A percentile compares a stretch with the other conserved stretches of the same genome.
phyloP scores from a whole-genome alignment of 1,284 basidiomycete genomes.

The Cutaneotrichosporon dermatis region DNA sequence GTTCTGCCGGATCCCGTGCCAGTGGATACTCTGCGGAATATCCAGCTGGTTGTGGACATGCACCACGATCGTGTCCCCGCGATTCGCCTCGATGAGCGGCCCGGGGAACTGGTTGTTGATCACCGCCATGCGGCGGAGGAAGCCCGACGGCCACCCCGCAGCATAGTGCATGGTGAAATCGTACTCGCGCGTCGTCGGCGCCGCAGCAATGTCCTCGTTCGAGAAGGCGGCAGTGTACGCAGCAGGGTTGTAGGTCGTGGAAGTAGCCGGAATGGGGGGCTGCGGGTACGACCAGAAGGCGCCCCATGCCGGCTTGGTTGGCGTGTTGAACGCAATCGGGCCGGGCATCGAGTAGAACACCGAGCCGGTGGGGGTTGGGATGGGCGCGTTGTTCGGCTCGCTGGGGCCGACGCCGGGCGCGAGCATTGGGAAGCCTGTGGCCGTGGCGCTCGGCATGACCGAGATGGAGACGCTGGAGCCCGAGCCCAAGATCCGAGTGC shows the following conservation, averaged over 20 bases:
- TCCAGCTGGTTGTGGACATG: constrained; percentile 29
- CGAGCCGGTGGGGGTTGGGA: too few relatives aligned
- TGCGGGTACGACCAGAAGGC: constrained; percentile 3
- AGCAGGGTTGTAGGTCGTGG: not conserved
- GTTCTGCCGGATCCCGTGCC: constrained; percentile 37
- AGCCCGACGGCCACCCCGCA: constrained; percentile 9
- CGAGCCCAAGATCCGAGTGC: too few relatives aligned
- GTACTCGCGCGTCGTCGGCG: constrained; percentile 1
- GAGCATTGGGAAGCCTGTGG: too few relatives aligned
- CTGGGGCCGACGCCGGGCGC: too few relatives aligned
- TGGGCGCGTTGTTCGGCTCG: too few relatives aligned
- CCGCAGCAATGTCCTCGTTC: not conserved
- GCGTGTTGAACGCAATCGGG: too few relatives aligned
- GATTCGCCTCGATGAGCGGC: constrained; percentile 33
- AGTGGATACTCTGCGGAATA: constrained; percentile 27
- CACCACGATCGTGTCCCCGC: constrained; percentile 30
- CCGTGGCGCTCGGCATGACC: too few relatives aligned
- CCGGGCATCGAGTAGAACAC: too few relatives aligned
- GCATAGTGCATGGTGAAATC: constrained; percentile 4
- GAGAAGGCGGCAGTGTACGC: constrained; percentile 3
- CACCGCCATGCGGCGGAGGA: constrained; percentile 11
- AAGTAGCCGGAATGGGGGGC: not conserved
- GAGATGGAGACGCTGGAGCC: too few relatives aligned
- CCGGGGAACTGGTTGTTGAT: constrained; percentile 21
- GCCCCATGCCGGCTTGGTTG: not conserved